Conservation (phyloP, 495 filamentous ascomycete species). For the Symbiotaphrina buchneri region DNA sequence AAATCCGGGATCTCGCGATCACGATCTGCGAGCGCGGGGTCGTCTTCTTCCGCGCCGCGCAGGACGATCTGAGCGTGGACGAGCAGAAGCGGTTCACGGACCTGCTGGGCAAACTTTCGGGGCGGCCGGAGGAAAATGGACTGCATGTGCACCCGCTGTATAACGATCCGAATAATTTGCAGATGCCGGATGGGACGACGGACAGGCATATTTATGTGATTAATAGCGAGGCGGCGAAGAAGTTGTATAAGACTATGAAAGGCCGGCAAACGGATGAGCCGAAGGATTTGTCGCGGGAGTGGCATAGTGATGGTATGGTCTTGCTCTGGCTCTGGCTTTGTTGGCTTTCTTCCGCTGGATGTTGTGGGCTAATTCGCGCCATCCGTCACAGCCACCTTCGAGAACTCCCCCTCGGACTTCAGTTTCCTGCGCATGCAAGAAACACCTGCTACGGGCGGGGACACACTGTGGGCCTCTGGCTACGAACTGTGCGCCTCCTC, state of each 20-base stretch:
- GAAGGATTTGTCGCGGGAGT: constrained; percentile 16
- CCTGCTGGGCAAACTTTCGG: constrained; percentile 16
- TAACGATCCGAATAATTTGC: constrained; percentile 19
- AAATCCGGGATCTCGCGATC: constrained; percentile 41
- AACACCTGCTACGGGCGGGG: constrained; percentile 6
- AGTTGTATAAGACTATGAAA: constrained; percentile 19
- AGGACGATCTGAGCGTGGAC: constrained; percentile 16
- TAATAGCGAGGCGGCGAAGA: constrained; percentile 21
- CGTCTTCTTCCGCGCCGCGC: constrained; percentile 14
- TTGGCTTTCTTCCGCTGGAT: constrained; percentile 5
- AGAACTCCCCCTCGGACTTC: constrained; percentile 12
- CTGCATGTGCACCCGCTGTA: constrained; percentile 20
- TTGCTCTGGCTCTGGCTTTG: background rate
- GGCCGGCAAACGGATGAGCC: constrained; percentile 12
- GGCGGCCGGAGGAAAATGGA: constrained; percentile 18
- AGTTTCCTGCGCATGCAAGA: constrained; percentile 4
- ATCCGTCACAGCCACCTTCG: constrained; percentile 16
- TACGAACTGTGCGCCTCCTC: constrained; percentile 37
- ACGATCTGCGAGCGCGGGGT: constrained; percentile 20
- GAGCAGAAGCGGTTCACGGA: constrained; percentile 18
- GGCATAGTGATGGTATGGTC: constrained; percentile 19
- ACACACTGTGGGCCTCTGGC: constrained; percentile 54
- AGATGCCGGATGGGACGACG: constrained; percentile 17
- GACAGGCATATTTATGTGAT: constrained; percentile 19
- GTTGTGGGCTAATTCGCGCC: too few species aligned